Conservation (phyloP, 2,329 filamentous ascomycete genomes). For the Pseudocercospora fijiensis region DNA sequence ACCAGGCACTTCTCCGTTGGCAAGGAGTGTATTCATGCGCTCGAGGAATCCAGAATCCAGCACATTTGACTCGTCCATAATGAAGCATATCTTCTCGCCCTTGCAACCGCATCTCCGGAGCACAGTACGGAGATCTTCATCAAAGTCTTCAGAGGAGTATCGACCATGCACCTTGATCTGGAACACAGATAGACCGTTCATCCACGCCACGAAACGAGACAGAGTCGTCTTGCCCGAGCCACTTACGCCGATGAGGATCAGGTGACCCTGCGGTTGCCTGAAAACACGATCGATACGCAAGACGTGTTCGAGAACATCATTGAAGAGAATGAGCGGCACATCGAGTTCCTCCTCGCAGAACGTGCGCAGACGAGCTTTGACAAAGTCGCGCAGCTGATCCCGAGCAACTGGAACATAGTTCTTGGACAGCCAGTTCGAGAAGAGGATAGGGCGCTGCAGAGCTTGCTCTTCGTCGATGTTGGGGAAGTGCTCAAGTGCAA, state of each 20-base stretch:
- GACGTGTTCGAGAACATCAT: constrained; percentile 97
- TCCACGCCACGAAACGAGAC: constrained; percentile 98
- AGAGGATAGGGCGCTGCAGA: constrained; percentile 88
- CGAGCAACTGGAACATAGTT: constrained; percentile 96
- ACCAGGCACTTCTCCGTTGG: constrained; percentile 98
- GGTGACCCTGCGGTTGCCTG: constrained; percentile 93
- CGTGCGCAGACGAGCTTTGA: constrained; percentile 92
- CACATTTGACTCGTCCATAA: constrained; percentile 99
- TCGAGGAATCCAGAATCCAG: constrained; percentile 98
- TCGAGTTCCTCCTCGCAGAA: constrained; percentile 99
- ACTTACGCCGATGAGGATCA: constrained; percentile 97
- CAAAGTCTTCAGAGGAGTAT: constrained; percentile 97
- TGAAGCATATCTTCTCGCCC: constrained; percentile 99
- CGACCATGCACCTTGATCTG: constrained; percentile 99
- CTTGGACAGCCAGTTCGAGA: constrained; percentile 99
- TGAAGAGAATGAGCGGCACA: constrained; percentile 97
- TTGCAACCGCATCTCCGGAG: constrained; percentile 93
- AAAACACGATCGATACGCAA: constrained; percentile 98
- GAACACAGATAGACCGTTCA: constrained; percentile 98
- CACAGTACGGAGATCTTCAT: constrained; percentile 93
- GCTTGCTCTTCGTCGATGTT: constrained; percentile 90
- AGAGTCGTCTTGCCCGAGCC: constrained; percentile 98
- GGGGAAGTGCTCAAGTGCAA: constrained; percentile 89
- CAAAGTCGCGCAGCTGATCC: constrained; percentile 92
- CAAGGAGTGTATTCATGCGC: constrained; percentile 97